A percentile compares a stretch with the other conserved stretches of the same genome.
These are phyloP conservation scores for Saccharomycopsis oosterbeekiorum DNA, from an alignment of 805 yeast species.

Conservation along the genomic window DNA sequence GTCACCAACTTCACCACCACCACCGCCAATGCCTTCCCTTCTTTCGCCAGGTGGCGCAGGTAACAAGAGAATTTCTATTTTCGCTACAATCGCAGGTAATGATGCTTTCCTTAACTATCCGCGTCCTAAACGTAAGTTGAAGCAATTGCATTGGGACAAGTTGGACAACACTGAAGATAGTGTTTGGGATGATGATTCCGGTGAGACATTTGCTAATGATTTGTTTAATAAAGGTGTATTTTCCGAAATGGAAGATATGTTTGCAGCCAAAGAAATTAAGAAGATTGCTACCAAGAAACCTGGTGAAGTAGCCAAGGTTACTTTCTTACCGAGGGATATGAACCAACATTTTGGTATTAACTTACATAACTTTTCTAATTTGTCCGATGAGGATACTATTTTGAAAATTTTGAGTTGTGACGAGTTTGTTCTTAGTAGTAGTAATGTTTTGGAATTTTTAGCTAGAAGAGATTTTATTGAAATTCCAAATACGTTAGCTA, in stretches of 20 bases:
- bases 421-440: constrained; percentile 53
- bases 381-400: constrained; percentile 58
- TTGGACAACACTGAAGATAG: constrained; percentile 77
- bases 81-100: constrained; percentile 18
- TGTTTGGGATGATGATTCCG: constrained; percentile 68
- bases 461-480: constrained; percentile 67
- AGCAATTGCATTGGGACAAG: constrained; percentile 96
- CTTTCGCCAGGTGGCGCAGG: constrained; percentile 20
- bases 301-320: constrained; percentile 42
- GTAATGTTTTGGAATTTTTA: constrained; percentile 77
- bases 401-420: constrained; percentile 69
- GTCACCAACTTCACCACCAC: constrained; percentile 22
- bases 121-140: constrained; percentile 66
- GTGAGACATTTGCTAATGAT: constrained; percentile 47
- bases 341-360: constrained; percentile 95
- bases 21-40: constrained; percentile 29
- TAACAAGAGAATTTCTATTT: constrained; percentile 17
- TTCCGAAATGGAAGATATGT: constrained; percentile 73
- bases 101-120: constrained; percentile 43
- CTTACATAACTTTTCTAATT: constrained; percentile 61
- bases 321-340: constrained; percentile 71
- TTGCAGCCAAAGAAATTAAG: constrained; percentile 71
- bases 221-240: constrained; percentile 70
- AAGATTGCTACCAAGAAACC: constrained; percentile 37
- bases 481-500: constrained; percentile 57